Percentiles rank a stretch among this genome's conserved stretches.
Evolutionary conservation across 73 alveolate genomes (phyloP).

Genomic region (Paramecium bursaria): DNA sequence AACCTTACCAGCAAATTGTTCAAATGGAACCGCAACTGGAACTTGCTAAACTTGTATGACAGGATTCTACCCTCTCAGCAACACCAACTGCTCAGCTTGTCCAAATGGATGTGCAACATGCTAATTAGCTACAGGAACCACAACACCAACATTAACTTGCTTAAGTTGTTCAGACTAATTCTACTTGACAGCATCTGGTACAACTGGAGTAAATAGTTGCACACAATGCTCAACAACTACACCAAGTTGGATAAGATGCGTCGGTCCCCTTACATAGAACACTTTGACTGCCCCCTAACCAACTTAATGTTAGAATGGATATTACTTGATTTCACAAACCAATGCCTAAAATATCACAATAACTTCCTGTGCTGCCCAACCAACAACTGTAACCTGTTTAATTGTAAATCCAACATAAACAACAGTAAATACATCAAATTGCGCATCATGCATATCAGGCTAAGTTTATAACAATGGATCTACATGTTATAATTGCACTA

Average conservation of each 20-base stretch:
- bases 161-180: background rate
- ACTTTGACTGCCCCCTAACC: background rate
- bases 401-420: too few relatives aligned
- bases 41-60: background rate
- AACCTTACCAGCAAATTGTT: background rate
- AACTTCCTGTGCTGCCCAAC: too few relatives aligned
- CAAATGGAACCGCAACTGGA: background rate
- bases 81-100: background rate
- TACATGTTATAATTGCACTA: too few relatives aligned
- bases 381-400: too few relatives aligned
- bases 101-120: conserved; percentile 44
- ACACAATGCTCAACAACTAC: background rate
- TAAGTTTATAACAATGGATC: too few relatives aligned
- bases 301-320: conserved; percentile 57
- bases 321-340: too few relatives aligned
- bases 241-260: background rate
- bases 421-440: too few relatives aligned
- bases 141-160: conserved; percentile 2
- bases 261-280: conserved; percentile 8
- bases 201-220: conserved; percentile 5
- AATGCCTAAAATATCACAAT: too few relatives aligned
- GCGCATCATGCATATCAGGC: too few relatives aligned
- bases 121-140: background rate
- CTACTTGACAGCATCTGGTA: background rate
- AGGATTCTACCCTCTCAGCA: background rate